Evolutionary conservation across 2,329 filamentous ascomycete species (phyloP), one percentile per base, ranked within the genome.

Genomic region (Cryphonectria nitschkei): DNA sequence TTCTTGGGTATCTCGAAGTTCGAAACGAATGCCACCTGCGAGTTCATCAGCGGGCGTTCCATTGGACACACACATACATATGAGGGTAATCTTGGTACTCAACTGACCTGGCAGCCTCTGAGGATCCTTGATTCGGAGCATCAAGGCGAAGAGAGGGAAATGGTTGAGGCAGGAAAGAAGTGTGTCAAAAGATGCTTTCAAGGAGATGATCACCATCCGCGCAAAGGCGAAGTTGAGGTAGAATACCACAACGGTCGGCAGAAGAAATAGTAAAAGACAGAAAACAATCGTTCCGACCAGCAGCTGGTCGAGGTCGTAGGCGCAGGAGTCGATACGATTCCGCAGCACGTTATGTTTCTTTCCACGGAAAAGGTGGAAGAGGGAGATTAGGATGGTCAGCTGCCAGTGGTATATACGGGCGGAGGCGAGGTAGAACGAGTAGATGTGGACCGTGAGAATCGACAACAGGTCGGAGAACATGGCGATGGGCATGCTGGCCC

Each of bases 361-460:
- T 71, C 96, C 97, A 43, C 95, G 93, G 79, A 99, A 99, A 13
- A 99, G 90, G 79, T 99, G 97, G 81, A 99, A 99, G n/a, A 99
- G 89, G 14, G 95, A 98, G 74, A 95, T 91, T 74, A 99, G 92
- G 73, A 99, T 98, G 3, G 93, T 97, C 73, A 99, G 90, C 81
- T 99, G 96, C 96, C 96, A 99, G 82, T 98, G 94, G 81, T 95
- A 99, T 77, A 99, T 98, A 67, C 96, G 92, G 2, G 96, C 96
- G 11, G 95, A 97, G 22, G 97, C 95, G 70, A 98, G 91, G 81
- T 99, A 99, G 80, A 99, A 99, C 1, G 93, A 97, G 84, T 98
- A 97, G 69, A 99, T 98, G 81, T 99, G 96, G 50, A 99, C 84
- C 1, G 97, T 99, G 72, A 98, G 85, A 63, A 97, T 87, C 1